A percentile compares a stretch with the other conserved stretches of the same genome.
Conservation (phyloP, 2,329 filamentous ascomycete genomes). For the Mycosphaerella sp. region DNA sequence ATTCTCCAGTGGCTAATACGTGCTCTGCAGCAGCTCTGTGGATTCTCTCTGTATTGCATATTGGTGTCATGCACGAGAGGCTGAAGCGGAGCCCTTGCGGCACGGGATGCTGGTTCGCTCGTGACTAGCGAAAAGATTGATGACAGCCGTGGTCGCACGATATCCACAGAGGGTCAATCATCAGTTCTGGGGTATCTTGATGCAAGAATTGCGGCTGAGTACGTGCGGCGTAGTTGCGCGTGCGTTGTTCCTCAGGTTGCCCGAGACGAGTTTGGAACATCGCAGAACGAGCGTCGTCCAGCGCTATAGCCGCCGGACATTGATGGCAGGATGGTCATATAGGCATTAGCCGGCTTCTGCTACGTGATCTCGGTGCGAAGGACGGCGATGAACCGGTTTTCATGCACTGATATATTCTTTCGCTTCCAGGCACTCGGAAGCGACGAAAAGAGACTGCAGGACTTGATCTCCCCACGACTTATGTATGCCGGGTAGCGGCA, state of each 20-base stretch:
- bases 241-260: not conserved
- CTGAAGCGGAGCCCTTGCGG: not conserved
- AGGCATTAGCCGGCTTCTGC: not conserved
- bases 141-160: slow-evolving; percentile 1
- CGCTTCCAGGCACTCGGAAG: slow-evolving; percentile 1
- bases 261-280: not conserved
- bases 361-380: not conserved
- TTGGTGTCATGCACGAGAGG: not conserved
- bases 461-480: not conserved
- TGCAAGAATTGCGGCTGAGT: not conserved
- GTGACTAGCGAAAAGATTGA: not conserved
- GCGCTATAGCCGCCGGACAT: not conserved
- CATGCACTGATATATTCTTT: not conserved
- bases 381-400: not conserved
- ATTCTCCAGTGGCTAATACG: too few relatives aligned
- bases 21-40: too few relatives aligned
- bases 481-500: not conserved
- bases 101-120: not conserved
- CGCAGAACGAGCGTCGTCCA: not conserved
- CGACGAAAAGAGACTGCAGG: slow-evolving; percentile 11
- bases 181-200: not conserved
- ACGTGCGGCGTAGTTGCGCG: not conserved
- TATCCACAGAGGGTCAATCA: not conserved
- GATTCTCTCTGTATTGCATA: not conserved
- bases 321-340: not conserved